Evolutionary conservation across 2,329 filamentous ascomycete species (phyloP), one percentile per base, ranked within the genome.

Genomic region (Colletotrichum orbiculare): DNA sequence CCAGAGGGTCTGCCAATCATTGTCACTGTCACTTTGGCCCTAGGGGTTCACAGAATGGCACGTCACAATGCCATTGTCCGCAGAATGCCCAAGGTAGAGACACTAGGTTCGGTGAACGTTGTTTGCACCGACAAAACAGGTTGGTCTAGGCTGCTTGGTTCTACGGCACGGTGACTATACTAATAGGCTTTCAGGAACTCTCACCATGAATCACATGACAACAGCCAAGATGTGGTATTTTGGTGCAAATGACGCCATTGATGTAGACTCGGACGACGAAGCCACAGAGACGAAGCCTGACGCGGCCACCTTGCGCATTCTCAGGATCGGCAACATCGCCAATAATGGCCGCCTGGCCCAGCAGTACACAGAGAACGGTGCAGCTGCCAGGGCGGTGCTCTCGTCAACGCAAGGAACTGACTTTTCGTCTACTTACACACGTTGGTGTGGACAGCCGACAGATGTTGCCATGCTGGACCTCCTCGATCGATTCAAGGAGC

Each of bases 181-280:
- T 47, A 37, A 54, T 41, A 35, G 13, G 37, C 7, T 12, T 7
- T 52, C 25, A 90, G 90, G 95, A 38, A 99, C 96, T 2, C 81
- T 99, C 66, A 99, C 96, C 0, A 94, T 94, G 75, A 99, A 98
- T 75, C 96, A 99, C 75, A 98, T 99, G 96, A 97, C 96, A 1
- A 94, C 94, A 0, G 94, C 94, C 13, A 97, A 96, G 74, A 89
- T 99, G 83, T 99, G 96, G 96, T 92, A 95, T 75, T 97, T 97
- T 76, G 93, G 94, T 69, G 85, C 87, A 15, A 77, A 81, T 15
- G 78, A 78, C 2, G 78, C 83, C 8, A 72, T 88, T 17, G 81
- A 87, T 66, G 78, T 88, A 10, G 82, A 85, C 48, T 82, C 82
- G 1, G 84, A 87, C 59, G 82, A 86, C 33, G 84, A 88, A 64